Base-by-base conservation (phyloP, 192 early-diverging fungal genomes). In the Backusella tuberculispora region DNA sequence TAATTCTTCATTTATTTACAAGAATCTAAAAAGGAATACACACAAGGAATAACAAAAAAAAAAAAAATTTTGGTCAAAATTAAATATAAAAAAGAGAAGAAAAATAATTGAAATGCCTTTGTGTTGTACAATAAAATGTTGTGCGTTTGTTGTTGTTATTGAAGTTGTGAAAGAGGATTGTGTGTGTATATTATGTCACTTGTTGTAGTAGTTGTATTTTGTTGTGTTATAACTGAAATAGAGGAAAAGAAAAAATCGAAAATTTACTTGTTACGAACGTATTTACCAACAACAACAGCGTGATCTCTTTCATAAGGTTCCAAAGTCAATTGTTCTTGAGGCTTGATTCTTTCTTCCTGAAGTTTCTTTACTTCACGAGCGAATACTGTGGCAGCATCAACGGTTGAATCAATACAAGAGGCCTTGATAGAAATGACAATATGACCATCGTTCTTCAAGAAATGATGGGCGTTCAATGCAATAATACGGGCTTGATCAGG, bases 401-500 rank as follows among this genome's bases (percentile, higher is more conserved):
- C 95, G 15, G 97, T 99, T 19, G 97, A 98, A 87, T 99, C 98
- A 84, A 99, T 99, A 88, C 97, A 99, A 89, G 97, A 97, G 66
- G 97, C 98, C 90, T 99, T 99, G 91, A 99, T 97, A 67, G 96
- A 97, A 79, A 98, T 98, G 69, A 97, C 97, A 85, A 98, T 96
- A 84, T 99, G 92, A 53, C 96, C 96, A 69, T 92, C 90, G 86
- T 95, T 95, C 89, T 96, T 97, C 77, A 99, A 88, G 89, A 98
- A 98, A 86, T 97, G 90, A 84, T 98, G 97, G 43, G 96, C 89
- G 83, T 99, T 99, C 83, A 99, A 86, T 53, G 96, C 72, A 73
- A 99, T 95, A 81, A 99, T 99, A 90, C 98, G 96, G 6, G 98
- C 97, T 88, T 99, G 98, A 81, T 99, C 98, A 64, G 97, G 98